Evolutionary conservation across 2,329 filamentous ascomycete species (phyloP), one percentile per base, ranked within the genome.

Genomic region (Pseudogymnoascus sp.): DNA sequence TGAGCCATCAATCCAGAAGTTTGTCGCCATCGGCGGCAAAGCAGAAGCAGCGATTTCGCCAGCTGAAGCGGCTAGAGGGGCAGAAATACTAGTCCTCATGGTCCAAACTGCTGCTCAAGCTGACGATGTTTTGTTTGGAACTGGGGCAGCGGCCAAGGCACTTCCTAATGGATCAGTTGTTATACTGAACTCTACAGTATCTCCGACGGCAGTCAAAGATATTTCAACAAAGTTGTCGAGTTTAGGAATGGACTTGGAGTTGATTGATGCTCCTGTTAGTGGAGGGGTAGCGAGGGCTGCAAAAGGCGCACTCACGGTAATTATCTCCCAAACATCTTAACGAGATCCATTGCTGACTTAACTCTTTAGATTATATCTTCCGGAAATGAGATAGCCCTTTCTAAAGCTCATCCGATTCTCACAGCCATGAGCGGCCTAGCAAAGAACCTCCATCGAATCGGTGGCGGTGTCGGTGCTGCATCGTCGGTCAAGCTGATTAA

Each of bases 231-330:
- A 84, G 66, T 75, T 91, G 7, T 74, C 75, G 42, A 74, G 78
- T 7, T 72, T 78, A 41, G 83, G 80, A 5, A 79, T 87, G 5
- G 87, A 90, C 67, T 79, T 91, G 35, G 77, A 79, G 60, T 81
- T 90, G 62, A 80, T 91, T 61, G 88, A 90, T 71, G 81, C 82
- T 21, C 88, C 88, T 0, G 88, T 91, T 0, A 89, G 86, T 0
- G 88, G 88, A 0, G 88, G 88, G 4, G 82, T 84, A 0, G 78
- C 80, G 13, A 80, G 87, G 36, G 74, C 75, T 4, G 73, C 73
- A 8, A 69, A 71, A 25, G 75, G 75, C 8, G 72, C 67, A 6
- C 67, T 77, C 2, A 75, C 73, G 25, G 73, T 74, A 59, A 2
- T 70, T 65, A 1, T 3, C 15, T 17, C 13, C 27, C 27, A 5